Evolutionary conservation across 2,329 filamentous ascomycete genomes (phyloP).

Genomic region (Trichoderma semiorbis): DNA sequence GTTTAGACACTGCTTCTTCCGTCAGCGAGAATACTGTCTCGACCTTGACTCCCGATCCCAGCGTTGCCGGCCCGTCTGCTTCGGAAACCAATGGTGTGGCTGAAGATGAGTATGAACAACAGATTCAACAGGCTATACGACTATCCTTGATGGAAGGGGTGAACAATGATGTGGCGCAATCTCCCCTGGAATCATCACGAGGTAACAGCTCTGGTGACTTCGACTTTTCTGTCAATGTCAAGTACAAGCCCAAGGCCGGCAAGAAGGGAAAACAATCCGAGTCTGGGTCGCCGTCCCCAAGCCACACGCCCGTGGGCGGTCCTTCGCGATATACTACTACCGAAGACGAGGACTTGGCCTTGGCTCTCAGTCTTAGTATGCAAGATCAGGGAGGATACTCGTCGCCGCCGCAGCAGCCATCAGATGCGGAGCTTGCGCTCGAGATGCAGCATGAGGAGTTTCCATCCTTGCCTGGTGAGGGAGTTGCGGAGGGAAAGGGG

Average conservation of each 20-base stretch:
- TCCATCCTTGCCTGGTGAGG: conserved; percentile 38
- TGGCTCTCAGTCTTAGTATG: conserved; percentile 59
- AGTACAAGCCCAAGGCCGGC: conserved; percentile 41
- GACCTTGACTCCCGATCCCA: conserved; percentile 55
- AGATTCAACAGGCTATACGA: conserved; percentile 61
- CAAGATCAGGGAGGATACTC: conserved; percentile 44
- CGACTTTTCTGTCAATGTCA: conserved; percentile 52
- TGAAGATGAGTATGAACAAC: conserved; percentile 50
- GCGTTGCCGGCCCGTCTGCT: conserved; percentile 33
- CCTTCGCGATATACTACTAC: conserved; percentile 24
- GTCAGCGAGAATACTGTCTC: conserved; percentile 42
- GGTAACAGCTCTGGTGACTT: conserved; percentile 47
- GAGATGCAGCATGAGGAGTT: conserved; percentile 36
- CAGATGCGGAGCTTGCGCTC: conserved; percentile 12
- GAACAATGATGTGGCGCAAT: conserved; percentile 43
- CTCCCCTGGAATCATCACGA: conserved; percentile 31
- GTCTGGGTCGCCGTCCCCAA: conserved; percentile 35
- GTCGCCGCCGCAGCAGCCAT: conserved; percentile 2
- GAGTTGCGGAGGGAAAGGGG: conserved; percentile 47
- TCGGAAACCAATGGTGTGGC: conserved; percentile 36
- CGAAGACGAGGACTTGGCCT: conserved; percentile 55
- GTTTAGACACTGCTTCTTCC: conserved; percentile 43
- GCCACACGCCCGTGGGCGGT: conserved; percentile 34
- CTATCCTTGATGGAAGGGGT: conserved; percentile 57
- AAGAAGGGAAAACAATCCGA: conserved; percentile 39